These are phyloP conservation scores for Termitomyces sp. DNA, from an alignment of 768 basidiomycete species.

Conservation along the genomic window DNA sequence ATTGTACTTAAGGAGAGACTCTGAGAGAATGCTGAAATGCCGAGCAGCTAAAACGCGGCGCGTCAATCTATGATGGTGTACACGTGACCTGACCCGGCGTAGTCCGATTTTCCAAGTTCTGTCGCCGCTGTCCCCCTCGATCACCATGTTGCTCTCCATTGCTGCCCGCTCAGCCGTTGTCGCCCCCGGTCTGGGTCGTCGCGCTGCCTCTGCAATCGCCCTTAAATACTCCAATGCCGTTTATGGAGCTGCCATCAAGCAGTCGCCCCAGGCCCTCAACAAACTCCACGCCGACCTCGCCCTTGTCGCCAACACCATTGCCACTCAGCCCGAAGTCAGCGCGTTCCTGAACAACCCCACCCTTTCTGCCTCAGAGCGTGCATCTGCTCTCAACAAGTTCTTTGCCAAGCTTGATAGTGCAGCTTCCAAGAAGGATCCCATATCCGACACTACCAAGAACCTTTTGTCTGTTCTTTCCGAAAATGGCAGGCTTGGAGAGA, in stretches of 20 bases:
- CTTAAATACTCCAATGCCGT: conserved; percentile 81
- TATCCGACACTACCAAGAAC: conserved; percentile 88
- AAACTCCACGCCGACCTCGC: conserved; percentile 84
- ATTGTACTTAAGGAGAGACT: neutral
- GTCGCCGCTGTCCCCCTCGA: conserved; percentile 18
- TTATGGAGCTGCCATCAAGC: conserved; percentile 75
- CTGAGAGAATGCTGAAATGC: neutral
- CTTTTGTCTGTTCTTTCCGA: conserved; percentile 85
- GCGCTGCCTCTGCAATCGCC: conserved; percentile 72
- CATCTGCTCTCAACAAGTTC: conserved; percentile 58
- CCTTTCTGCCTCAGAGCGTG: conserved; percentile 73
- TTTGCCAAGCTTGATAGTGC: conserved; percentile 60
- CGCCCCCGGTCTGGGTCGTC: conserved; percentile 51
- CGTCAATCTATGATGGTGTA: neutral
- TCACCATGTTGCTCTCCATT: conserved; percentile 50
- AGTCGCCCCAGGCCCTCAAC: conserved; percentile 76
- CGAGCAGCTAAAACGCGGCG: neutral
- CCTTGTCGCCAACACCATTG: conserved; percentile 63
- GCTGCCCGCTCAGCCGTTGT: conserved; percentile 44
- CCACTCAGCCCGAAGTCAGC: conserved; percentile 54
- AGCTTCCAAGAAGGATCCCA: conserved; percentile 62
- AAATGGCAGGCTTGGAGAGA: conserved; percentile 87
- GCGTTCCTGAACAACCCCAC: conserved; percentile 89
- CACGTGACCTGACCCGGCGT: conserved; percentile 15
- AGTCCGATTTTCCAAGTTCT: conserved; percentile 16